Evolutionary conservation across 2,329 filamentous ascomycete species (phyloP).

Genomic region (Trichoderma harzianum): DNA sequence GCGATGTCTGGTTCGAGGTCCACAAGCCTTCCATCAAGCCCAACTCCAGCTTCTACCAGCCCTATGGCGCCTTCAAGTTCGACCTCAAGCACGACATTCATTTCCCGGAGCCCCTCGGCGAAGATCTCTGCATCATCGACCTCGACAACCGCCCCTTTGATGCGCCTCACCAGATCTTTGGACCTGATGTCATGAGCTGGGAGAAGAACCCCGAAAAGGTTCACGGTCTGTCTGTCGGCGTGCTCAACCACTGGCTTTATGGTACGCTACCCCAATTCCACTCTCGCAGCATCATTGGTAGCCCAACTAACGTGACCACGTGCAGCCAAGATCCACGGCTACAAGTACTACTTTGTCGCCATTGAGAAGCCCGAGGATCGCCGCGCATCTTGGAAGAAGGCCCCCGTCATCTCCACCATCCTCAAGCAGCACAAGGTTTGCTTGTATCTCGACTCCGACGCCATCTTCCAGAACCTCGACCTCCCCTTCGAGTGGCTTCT

Average conservation of each 20-base stretch:
- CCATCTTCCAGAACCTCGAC: constrained; percentile 42
- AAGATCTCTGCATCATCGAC: constrained; percentile 45
- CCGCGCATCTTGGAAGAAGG: constrained; percentile 47
- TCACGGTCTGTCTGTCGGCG: constrained; percentile 38
- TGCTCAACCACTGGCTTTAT: constrained; percentile 45
- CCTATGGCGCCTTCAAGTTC: constrained; percentile 34
- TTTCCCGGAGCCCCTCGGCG: constrained; percentile 35
- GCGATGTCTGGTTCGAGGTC: constrained; percentile 34
- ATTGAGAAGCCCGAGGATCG: constrained; percentile 38
- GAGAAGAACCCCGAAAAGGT: constrained; percentile 31
- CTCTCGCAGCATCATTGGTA: not conserved
- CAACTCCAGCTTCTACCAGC: constrained; percentile 27
- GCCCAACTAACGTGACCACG: constrained; percentile 22
- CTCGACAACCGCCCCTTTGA: constrained; percentile 42
- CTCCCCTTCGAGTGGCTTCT: constrained; percentile 46
- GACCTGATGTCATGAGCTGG: constrained; percentile 36
- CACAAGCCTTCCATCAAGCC: constrained; percentile 31
- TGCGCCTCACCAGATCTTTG: constrained; percentile 36
- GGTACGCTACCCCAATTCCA: constrained; percentile 26
- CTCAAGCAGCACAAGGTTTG: constrained; percentile 43
- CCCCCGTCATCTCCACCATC: constrained; percentile 40
- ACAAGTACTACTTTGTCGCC: constrained; percentile 46
- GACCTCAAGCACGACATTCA: constrained; percentile 28
- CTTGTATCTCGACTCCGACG: constrained; percentile 45
- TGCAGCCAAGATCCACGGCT: constrained; percentile 44